Evolutionary conservation across 352 stramenopile species (phyloP).

Genomic region (Globisporangium iwayamae): DNA sequence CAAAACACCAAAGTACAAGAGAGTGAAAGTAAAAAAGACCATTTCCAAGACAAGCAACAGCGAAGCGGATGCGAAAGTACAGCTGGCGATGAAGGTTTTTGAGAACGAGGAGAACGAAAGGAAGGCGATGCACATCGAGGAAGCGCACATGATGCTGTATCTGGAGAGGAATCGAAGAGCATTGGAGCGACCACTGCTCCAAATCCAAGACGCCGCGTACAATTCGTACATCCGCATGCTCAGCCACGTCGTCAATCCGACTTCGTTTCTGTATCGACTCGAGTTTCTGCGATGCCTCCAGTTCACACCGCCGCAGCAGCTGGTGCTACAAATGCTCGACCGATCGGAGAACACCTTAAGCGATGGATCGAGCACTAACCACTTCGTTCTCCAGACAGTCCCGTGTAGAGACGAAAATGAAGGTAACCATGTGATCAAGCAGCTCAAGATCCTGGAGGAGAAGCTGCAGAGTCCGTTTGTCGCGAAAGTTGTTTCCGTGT

Average conservation of each 20-base stretch:
- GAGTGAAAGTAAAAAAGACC: slow-evolving; percentile 7
- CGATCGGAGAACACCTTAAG: slow-evolving; percentile 12
- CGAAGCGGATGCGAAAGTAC: slow-evolving; percentile 10
- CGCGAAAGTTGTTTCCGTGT: slow-evolving; percentile 19
- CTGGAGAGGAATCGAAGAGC: slow-evolving; percentile 39
- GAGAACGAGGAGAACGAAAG: slow-evolving; percentile 43
- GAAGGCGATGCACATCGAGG: slow-evolving; percentile 40
- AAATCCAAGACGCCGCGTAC: slow-evolving; percentile 42
- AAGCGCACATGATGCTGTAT: slow-evolving; percentile 42
- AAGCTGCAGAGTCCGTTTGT: slow-evolving; percentile 41
- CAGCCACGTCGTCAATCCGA: slow-evolving; percentile 46
- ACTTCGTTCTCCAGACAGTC: slow-evolving; percentile 42
- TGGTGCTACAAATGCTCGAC: slow-evolving; percentile 37
- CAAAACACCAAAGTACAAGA: slow-evolving; percentile 7
- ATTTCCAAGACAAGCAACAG: slow-evolving; percentile 1
- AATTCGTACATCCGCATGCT: slow-evolving; percentile 50
- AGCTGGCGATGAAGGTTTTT: slow-evolving; percentile 30
- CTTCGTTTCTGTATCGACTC: slow-evolving; percentile 40
- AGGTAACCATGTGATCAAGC: slow-evolving; percentile 27
- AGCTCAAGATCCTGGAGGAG: slow-evolving; percentile 34
- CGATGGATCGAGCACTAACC: slow-evolving; percentile 14
- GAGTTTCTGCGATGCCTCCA: slow-evolving; percentile 46
- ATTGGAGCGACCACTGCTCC: slow-evolving; percentile 40
- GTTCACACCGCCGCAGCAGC: slow-evolving; percentile 30
- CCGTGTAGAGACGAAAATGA: slow-evolving; percentile 43